Percentiles rank a stretch among this genome's conserved stretches.
Conservation (phyloP, 2,329 filamentous ascomycete genomes). For the Ceratocystis alfenasii region DNA sequence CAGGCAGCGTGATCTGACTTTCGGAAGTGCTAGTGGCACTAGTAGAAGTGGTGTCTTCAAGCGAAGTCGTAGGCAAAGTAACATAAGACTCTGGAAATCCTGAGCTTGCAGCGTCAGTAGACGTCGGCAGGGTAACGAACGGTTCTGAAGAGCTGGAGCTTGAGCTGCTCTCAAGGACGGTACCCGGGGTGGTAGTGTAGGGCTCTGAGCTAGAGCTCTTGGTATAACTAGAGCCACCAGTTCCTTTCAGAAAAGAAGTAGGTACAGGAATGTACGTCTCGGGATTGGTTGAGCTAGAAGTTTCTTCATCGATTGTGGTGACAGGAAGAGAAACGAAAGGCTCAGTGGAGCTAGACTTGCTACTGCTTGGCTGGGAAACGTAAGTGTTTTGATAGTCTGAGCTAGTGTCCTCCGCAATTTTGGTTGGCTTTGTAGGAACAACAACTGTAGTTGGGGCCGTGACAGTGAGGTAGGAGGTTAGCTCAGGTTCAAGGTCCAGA, state of each 20-base stretch:
- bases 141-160: not conserved
- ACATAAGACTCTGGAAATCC: not conserved
- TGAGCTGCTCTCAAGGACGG: not conserved
- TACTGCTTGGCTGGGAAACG: not conserved
- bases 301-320: not conserved
- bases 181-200: not conserved
- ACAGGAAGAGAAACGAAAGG: not conserved
- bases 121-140: not conserved
- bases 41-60: not conserved
- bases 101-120: not conserved
- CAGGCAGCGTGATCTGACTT: slow-evolving; percentile 10
- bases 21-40: not conserved
- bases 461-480: slow-evolving; percentile 24
- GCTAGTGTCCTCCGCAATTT: not conserved
- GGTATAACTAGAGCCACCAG: not conserved
- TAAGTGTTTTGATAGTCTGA: not conserved
- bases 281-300: not conserved
- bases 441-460: slow-evolving; percentile 26
- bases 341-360: not conserved
- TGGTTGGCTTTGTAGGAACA: slow-evolving; percentile 12
- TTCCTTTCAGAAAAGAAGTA: not conserved
- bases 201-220: not conserved
- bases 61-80: not conserved
- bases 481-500: not conserved
- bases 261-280: not conserved